Evolutionary conservation across 306 rosid species (phyloP), one percentile per base, ranked within the genome.

Genomic region (Vigna reflexopilosa): DNA sequence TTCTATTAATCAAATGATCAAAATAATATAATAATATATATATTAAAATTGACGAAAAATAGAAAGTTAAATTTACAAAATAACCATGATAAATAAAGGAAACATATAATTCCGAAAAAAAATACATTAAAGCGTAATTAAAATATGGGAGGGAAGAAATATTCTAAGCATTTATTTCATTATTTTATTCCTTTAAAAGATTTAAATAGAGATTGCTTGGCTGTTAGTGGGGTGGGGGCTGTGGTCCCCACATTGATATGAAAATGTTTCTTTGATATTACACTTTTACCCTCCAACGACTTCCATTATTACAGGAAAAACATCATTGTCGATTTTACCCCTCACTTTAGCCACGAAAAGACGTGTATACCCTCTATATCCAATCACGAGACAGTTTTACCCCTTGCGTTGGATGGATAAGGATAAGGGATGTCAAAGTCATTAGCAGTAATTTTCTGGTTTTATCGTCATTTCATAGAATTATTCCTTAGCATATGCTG

Each of bases 151-250:
- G 58, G 48, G 36, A 70, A 49, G 17, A 81, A 51, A 36, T 73
- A 73, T 64, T 55, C 36, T 52, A 77, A 48, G 36, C 61, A 57
- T 49, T 70, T 34, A 9, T 75, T 54, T 10, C 17, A 64, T 52
- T 74, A 55, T 79, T 84, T 70, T 80, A 70, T 84, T 76, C 68
- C 47, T 76, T 83, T 19, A 47, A 17, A 51, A 73, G 10, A 65
- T 84, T 73, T 40, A 73, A 77, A 52, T 67, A 42, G 28, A 26
- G 44, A 22, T 75, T 70, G 81, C 75, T 79, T 61, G 88, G 85
- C 81, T 85, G 81, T 34, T 62, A 65, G 79, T 78, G 72, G 75
- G 71, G 81, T 69, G 82, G 85, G 42, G 75, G 22, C 17, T 62
- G 65, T 55, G 88, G 83, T 82, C 85, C 83, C 84, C 63, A 20